Conservation (phyloP, 805 yeast species). For the Citeromyces matritensis region DNA sequence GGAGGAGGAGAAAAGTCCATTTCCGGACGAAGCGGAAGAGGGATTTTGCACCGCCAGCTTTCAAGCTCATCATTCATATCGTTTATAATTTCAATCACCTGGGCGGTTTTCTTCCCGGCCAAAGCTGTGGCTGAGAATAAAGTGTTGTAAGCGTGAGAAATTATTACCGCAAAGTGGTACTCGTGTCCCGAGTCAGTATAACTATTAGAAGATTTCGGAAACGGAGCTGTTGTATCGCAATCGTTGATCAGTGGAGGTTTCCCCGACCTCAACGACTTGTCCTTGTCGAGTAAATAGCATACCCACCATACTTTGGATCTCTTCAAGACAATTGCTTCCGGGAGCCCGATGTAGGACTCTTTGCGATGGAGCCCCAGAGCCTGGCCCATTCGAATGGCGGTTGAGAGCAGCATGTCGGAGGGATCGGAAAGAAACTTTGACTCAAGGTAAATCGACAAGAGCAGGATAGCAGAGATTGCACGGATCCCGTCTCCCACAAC, state of each 20-base stretch:
- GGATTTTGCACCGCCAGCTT: too few species aligned
- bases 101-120: too few species aligned
- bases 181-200: too few species aligned
- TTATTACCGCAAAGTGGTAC: too few species aligned
- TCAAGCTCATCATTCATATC: too few species aligned
- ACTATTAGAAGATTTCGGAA: too few species aligned
- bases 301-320: conserved; percentile 33
- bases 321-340: conserved; percentile 17
- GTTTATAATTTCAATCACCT: too few species aligned
- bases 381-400: conserved; percentile 36
- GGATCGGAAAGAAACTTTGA: conserved; percentile 17
- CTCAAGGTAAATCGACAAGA: conserved; percentile 26
- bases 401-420: conserved; percentile 23
- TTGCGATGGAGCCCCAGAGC: conserved; percentile 41
- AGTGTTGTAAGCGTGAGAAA: too few species aligned
- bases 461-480: conserved; percentile 34
- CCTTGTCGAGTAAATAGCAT: conserved; percentile 30
- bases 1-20: too few species aligned
- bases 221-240: conserved; percentile 20
- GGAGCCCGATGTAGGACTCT: conserved; percentile 23
- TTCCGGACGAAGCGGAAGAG: too few species aligned
- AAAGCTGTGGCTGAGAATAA: too few species aligned
- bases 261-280: conserved; percentile 28
- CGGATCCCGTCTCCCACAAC: conserved; percentile 33
- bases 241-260: conserved; percentile 29